Evolutionary conservation across 306 rosid genomes (phyloP).

Genomic region (Sicyos baderoa): DNA sequence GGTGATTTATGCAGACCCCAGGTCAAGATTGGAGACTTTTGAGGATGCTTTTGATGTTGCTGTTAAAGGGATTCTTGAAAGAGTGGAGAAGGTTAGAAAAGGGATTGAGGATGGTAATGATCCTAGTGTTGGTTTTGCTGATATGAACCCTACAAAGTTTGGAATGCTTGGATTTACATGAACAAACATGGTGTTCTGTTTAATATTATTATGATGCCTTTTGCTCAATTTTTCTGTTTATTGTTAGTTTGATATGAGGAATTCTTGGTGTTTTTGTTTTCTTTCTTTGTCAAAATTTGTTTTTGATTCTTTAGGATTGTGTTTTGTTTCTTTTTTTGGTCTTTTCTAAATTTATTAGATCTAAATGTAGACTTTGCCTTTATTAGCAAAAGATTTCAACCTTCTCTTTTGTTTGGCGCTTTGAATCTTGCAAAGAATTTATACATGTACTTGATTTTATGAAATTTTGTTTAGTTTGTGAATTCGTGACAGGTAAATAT

Average conservation of each 20-base stretch:
- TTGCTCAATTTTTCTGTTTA: background rate
- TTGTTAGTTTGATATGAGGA: background rate
- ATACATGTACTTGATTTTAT: too few species aligned
- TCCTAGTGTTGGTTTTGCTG: slow-evolving; percentile 26
- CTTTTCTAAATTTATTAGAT: too few species aligned
- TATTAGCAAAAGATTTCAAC: background rate
- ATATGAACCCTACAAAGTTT: slow-evolving; percentile 14
- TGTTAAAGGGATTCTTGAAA: slow-evolving; percentile 32
- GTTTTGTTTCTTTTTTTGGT: background rate
- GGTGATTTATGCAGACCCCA: slow-evolving; percentile 32
- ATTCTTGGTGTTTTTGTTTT: background rate
- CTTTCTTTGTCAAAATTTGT: too few species aligned
- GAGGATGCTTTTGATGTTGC: slow-evolving; percentile 45
- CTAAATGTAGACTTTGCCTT: background rate
- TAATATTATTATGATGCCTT: background rate
- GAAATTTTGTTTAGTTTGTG: too few species aligned
- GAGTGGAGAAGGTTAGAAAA: slow-evolving; percentile 27
- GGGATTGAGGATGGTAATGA: slow-evolving; percentile 25
- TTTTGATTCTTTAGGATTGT: background rate
- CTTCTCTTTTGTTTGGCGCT: background rate
- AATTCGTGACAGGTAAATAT: too few species aligned
- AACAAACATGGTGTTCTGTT: background rate
- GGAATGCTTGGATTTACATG: slow-evolving; percentile 7
- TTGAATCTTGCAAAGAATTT: too few species aligned
- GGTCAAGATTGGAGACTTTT: slow-evolving; percentile 22